Percentiles rank a stretch among this genome's conserved stretches.
Conservation (phyloP, 768 basidiomycete species). For the Porphyrellus cyaneotinctus region DNA sequence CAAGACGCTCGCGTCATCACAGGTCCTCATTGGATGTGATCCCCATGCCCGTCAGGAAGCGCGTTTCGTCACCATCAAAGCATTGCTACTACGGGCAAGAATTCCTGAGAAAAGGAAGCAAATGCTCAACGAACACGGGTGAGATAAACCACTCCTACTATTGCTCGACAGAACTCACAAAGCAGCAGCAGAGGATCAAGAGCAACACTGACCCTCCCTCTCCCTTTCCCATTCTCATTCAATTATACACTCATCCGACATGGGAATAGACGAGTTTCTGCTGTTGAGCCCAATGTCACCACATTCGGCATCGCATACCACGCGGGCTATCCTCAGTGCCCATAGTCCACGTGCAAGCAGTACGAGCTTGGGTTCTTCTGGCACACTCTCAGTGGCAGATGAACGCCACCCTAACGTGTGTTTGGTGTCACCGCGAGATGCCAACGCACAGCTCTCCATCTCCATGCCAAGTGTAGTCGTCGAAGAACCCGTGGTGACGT, state of each 20-base stretch:
- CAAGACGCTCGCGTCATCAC: conserved; percentile 10
- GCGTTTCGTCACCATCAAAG: conserved; percentile 17
- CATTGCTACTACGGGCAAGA: conserved; percentile 21
- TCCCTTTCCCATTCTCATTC: conserved; percentile 16
- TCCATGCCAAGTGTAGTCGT: neutral
- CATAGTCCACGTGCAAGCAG: conserved; percentile 7
- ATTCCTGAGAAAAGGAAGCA: neutral
- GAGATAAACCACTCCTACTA: neutral
- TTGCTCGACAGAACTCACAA: neutral
- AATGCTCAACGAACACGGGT: neutral
- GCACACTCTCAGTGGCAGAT: neutral
- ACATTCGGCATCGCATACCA: neutral
- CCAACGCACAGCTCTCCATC: conserved; percentile 1
- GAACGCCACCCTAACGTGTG: neutral
- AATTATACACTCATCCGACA: conserved; percentile 10
- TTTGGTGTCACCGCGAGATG: neutral
- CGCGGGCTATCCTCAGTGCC: conserved; percentile 1
- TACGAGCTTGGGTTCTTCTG: neutral
- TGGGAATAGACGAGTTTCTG: conserved; percentile 23
- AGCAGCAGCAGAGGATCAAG: neutral
- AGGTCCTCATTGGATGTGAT: conserved; percentile 3
- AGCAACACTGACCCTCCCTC: conserved; percentile 10
- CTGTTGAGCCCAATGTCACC: conserved; percentile 10
- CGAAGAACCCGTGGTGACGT: neutral
- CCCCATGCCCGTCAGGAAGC: conserved; percentile 14